Evolutionary conservation across 257 asterid genomes (phyloP).

Genomic region (Solanum paucissectum): DNA sequence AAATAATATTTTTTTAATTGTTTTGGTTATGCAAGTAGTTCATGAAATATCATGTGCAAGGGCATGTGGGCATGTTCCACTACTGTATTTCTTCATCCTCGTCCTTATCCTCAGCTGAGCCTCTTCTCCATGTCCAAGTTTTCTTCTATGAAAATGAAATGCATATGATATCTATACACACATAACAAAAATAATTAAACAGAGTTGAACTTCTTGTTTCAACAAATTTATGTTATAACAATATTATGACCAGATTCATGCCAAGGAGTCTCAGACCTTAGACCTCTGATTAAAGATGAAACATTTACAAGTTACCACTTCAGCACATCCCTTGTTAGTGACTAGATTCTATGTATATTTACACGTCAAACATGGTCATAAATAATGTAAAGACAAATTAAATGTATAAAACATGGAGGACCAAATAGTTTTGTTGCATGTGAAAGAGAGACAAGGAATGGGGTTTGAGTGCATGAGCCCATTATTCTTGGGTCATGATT

Average conservation of each 20-base stretch:
- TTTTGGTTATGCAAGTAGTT: not conserved
- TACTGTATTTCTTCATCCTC: not conserved
- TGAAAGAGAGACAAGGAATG: not conserved
- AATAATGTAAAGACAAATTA: not conserved
- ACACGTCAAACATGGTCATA: not conserved
- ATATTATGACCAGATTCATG: too few relatives aligned
- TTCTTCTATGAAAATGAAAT: not conserved
- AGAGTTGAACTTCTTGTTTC: not conserved
- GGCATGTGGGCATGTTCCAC: not conserved
- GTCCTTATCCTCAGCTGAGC: not conserved
- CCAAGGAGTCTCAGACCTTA: rapidly evolving
- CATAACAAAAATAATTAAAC: not conserved
- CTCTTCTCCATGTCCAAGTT: not conserved
- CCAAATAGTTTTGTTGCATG: not conserved
- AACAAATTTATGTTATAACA: not conserved
- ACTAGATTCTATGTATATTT: not conserved
- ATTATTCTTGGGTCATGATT: not conserved
- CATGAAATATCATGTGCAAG: not conserved
- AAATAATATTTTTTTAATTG: not conserved
- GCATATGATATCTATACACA: not conserved
- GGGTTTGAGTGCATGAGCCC: constrained; percentile 1
- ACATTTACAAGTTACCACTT: not conserved
- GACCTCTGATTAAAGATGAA: too few relatives aligned
- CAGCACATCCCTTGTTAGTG: not conserved
- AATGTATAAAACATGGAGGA: not conserved